These are phyloP conservation scores for Apiospora kogelbergensis DNA, from an alignment of 2,329 filamentous ascomycete genomes.

Conservation along the genomic window DNA sequence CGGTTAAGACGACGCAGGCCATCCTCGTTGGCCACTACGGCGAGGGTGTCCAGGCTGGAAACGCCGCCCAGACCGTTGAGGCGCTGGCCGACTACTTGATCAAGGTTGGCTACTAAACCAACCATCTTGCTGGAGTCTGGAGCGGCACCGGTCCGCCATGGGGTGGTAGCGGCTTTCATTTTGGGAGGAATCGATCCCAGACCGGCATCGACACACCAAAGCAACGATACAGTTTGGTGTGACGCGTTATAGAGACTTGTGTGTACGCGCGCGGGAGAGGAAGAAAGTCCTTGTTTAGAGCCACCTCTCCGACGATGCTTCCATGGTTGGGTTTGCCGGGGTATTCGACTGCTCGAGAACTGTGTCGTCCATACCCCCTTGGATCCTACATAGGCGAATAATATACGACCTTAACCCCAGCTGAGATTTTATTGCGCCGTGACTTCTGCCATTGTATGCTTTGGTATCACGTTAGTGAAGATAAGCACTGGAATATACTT, in stretches of 20 bases:
- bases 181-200: not conserved
- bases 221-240: not conserved
- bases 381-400: slow-evolving; percentile 35
- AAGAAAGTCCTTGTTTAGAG: slow-evolving; percentile 15
- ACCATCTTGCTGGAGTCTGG: slow-evolving; percentile 15
- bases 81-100: slow-evolving; percentile 85
- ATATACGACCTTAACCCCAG: slow-evolving; percentile 13
- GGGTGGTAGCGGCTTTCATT: not conserved
- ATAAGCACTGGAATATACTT: not conserved
- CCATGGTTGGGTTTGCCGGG: slow-evolving; percentile 17
- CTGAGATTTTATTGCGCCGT: not conserved
- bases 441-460: not conserved
- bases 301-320: slow-evolving; percentile 22
- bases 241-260: not conserved
- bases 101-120: slow-evolving; percentile 68
- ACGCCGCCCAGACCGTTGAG: slow-evolving; percentile 77
- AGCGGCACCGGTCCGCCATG: not conserved
- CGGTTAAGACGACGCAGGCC: slow-evolving; percentile 85
- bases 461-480: not conserved
- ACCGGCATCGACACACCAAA: not conserved
- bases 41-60: slow-evolving; percentile 70
- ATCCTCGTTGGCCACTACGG: slow-evolving; percentile 87
- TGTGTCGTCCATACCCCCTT: slow-evolving; percentile 23
- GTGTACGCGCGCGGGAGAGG: slow-evolving; percentile 17
- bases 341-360: slow-evolving; percentile 15